Evolutionary conservation across 2,329 filamentous ascomycete genomes (phyloP).

Genomic region (Fusarium domesticum): DNA sequence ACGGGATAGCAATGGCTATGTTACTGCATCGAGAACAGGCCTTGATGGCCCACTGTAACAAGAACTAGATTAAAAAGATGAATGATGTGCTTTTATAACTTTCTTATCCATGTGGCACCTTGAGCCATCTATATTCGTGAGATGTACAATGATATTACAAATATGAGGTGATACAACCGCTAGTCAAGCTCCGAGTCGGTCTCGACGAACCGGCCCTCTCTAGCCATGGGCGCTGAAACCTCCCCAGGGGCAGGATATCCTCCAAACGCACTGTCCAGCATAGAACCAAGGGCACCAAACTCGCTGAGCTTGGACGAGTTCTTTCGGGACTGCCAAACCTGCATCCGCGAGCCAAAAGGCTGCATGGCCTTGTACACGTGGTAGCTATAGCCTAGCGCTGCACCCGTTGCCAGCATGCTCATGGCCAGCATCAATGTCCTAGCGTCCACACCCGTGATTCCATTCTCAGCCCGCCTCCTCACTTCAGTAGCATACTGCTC

Average conservation of each 20-base stretch:
- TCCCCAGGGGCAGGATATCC: constrained; percentile 19
- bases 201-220: constrained; percentile 33
- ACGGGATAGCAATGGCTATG: not conserved
- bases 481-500: constrained; percentile 36
- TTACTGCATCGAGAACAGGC: not conserved
- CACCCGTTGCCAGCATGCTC: constrained; percentile 37
- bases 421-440: constrained; percentile 33
- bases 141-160: constrained; percentile 22
- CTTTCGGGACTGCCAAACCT: constrained; percentile 41
- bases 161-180: not conserved
- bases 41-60: constrained; percentile 6
- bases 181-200: constrained; percentile 38
- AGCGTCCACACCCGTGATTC: constrained; percentile 33
- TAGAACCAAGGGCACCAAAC: constrained; percentile 48
- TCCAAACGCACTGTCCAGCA: constrained; percentile 39
- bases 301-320: constrained; percentile 36
- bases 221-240: constrained; percentile 7
- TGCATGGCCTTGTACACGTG: constrained; percentile 41
- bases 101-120: not conserved
- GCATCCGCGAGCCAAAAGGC: constrained; percentile 44
- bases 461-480: constrained; percentile 37
- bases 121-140: constrained; percentile 11
- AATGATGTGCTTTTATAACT: constrained; percentile 14
- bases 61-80: constrained; percentile 13
- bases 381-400: constrained; percentile 39